Evolutionary conservation across 495 filamentous ascomycete genomes (phyloP).

Genomic region (Neurospora tetraspora): DNA sequence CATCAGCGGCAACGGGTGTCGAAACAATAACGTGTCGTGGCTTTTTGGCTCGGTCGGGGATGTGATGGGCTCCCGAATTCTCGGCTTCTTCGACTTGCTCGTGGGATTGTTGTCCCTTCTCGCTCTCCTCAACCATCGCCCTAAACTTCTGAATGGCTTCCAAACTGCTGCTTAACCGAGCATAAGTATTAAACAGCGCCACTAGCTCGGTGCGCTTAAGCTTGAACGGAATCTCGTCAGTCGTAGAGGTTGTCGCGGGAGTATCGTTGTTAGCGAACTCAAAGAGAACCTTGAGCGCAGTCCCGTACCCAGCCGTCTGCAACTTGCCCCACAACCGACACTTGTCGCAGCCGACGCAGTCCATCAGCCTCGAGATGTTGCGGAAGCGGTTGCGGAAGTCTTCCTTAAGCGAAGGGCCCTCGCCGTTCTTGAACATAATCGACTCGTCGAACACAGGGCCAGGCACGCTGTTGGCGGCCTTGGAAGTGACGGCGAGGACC

Average conservation of each 20-base stretch:
- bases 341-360: conserved; percentile 98
- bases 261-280: conserved; percentile 79
- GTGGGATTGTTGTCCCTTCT: conserved; percentile 19
- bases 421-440: conserved; percentile 79
- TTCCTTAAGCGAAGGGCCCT: conserved; percentile 69
- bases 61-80: conserved; percentile 11
- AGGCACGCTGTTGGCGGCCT: conserved; percentile 49
- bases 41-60: conserved; percentile 34
- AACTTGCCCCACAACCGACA: conserved; percentile 97
- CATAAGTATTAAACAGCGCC: conserved; percentile 87
- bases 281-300: conserved; percentile 89
- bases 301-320: conserved; percentile 92
- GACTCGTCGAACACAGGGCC: conserved; percentile 79
- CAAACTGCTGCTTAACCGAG: conserved; percentile 70
- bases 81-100: conserved; percentile 28
- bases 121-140: conserved; percentile 50
- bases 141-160: conserved; percentile 66
- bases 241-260: conserved; percentile 30
- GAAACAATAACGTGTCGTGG: conserved; percentile 32
- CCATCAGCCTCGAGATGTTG: conserved; percentile 93
- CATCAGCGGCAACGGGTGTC: not conserved
- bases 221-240: conserved; percentile 42
- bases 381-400: conserved; percentile 96
- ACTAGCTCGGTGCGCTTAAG: conserved; percentile 87
- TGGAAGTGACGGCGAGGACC: conserved; percentile 60